Conservation (phyloP, 2,329 filamentous ascomycete species). For the Blumeriella jaapii region DNA sequence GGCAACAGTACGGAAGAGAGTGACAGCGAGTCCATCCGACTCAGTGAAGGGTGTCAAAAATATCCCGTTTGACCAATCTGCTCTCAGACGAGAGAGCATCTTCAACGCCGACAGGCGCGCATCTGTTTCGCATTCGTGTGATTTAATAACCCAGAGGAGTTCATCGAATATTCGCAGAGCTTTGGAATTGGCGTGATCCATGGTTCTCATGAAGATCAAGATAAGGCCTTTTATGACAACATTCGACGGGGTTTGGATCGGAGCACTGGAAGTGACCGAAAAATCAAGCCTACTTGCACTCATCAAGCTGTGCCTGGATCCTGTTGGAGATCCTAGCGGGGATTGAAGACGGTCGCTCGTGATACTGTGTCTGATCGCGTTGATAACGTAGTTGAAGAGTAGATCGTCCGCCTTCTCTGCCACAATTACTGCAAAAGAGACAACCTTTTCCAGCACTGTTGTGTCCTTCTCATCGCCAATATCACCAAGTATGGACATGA, state of each 20-base stretch:
- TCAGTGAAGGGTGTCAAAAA: constrained; percentile 62
- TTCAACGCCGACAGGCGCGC: constrained; percentile 66
- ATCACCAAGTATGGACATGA: constrained; percentile 48
- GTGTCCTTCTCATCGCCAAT: constrained; percentile 53
- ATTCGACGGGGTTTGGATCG: constrained; percentile 47
- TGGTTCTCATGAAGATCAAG: constrained; percentile 62
- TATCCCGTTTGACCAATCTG: constrained; percentile 68
- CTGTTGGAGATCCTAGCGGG: constrained; percentile 28
- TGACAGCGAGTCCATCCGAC: constrained; percentile 58
- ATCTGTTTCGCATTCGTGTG: constrained; percentile 49
- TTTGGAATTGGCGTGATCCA: constrained; percentile 56
- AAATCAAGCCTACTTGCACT: constrained; percentile 13
- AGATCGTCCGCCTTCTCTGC: constrained; percentile 46
- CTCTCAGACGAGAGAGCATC: constrained; percentile 69
- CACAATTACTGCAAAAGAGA: constrained; percentile 53
- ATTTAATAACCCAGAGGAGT: constrained; percentile 51
- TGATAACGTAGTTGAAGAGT: constrained; percentile 47
- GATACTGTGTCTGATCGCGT: constrained; percentile 40
- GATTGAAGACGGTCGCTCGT: constrained; percentile 34
- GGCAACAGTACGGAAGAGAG: constrained; percentile 53
- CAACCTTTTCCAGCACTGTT: constrained; percentile 50
- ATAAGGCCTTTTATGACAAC: constrained; percentile 62
- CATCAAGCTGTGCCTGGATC: constrained; percentile 19
- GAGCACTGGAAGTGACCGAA: constrained; percentile 2
- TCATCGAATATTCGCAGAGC: constrained; percentile 49